Percentiles rank a stretch among this genome's conserved stretches.
These are phyloP conservation scores for Corniculantispora saksenae DNA, from an alignment of 2,329 filamentous ascomycete genomes.

Conservation along the genomic window DNA sequence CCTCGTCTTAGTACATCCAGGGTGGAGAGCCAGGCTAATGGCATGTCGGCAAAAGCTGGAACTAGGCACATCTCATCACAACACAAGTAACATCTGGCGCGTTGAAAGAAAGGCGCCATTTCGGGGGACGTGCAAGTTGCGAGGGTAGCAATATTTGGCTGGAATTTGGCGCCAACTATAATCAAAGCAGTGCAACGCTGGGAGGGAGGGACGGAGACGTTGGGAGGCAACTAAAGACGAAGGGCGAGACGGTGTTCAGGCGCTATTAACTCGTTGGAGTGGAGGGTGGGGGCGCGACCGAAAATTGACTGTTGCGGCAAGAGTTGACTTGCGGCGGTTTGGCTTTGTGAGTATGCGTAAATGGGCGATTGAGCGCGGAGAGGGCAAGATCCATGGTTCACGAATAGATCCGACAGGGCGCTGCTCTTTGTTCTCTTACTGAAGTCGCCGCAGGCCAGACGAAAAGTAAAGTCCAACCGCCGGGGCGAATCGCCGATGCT, in stretches of 20 bases:
- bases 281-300: not conserved
- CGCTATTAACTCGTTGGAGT: not conserved
- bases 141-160: constrained; percentile 9
- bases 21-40: not conserved
- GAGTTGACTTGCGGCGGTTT: no score
- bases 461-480: not conserved
- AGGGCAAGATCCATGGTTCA: not conserved
- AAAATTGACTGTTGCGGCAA: not conserved
- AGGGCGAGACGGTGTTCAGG: not conserved
- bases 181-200: constrained; percentile 3
- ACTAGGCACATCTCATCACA: not conserved
- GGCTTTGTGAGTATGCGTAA: not conserved
- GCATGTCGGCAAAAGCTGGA: not conserved
- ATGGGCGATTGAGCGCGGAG: not conserved
- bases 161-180: not conserved
- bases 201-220: not conserved
- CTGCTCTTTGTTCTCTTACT: not conserved
- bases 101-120: not conserved
- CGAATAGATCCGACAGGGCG: not conserved
- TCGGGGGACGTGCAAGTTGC: not conserved
- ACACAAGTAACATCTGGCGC: not conserved
- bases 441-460: not conserved
- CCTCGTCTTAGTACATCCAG: not conserved
- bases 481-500: not conserved
- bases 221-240: no score